phyloP scores from a whole-genome alignment of 768 basidiomycete species.

The Melanogaster broomeanus region DNA sequence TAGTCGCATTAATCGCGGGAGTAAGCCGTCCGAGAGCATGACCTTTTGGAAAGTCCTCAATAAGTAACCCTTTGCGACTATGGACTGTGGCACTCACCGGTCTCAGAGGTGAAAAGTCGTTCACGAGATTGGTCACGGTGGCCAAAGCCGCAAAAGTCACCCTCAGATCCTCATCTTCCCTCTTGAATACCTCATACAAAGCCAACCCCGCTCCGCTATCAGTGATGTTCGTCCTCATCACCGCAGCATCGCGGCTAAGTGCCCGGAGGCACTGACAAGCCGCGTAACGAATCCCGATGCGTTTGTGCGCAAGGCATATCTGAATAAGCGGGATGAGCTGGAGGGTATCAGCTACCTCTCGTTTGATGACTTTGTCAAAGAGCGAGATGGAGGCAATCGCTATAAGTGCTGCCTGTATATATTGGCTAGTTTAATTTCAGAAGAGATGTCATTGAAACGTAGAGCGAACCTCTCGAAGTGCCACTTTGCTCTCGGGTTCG shows the following conservation, averaged over 20 bases:
- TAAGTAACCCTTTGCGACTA: background rate
- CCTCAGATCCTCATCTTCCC: constrained; percentile 62
- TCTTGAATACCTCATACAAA: constrained; percentile 61
- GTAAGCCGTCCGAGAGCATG: constrained; percentile 66
- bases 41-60: constrained; percentile 38
- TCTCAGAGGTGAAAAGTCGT: constrained; percentile 81
- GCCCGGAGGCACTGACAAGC: constrained; percentile 86
- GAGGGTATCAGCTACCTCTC: constrained; percentile 61
- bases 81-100: constrained; percentile 46
- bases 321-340: constrained; percentile 57
- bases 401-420: constrained; percentile 65
- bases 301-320: constrained; percentile 55
- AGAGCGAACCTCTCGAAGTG: constrained; percentile 63
- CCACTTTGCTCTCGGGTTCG: constrained; percentile 56
- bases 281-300: constrained; percentile 79
- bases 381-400: constrained; percentile 73
- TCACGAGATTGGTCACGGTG: constrained; percentile 83
- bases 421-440: background rate
- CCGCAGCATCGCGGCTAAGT: constrained; percentile 74
- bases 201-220: constrained; percentile 79
- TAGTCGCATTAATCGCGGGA: constrained; percentile 64
- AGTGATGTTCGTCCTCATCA: constrained; percentile 81
- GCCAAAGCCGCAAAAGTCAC: constrained; percentile 72
- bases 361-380: constrained; percentile 71
- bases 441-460: no score